These are phyloP conservation scores for Brassica rapa DNA, from an alignment of 345 rosid genomes.

Conservation along the genomic window DNA sequence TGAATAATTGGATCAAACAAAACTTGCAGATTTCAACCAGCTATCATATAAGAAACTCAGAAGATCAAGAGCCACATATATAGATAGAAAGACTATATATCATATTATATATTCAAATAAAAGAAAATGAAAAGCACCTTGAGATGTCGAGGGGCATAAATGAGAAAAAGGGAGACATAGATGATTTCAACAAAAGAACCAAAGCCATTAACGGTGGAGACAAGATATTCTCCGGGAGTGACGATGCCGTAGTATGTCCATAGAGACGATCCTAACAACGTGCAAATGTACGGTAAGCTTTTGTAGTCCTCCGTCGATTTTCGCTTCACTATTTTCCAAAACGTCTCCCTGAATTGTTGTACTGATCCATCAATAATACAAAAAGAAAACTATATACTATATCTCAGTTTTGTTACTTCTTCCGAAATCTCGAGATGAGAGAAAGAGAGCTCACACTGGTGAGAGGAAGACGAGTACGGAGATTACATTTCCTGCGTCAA, in stretches of 20 bases:
- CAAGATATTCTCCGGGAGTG: constrained; percentile 66
- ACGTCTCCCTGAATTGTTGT: constrained; percentile 51
- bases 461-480: constrained; percentile 74
- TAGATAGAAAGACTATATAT: background rate
- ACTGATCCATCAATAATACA: background rate
- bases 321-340: constrained; percentile 63
- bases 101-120: background rate
- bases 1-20: constrained; percentile 22
- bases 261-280: constrained; percentile 57
- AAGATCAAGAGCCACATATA: constrained; percentile 9
- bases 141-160: constrained; percentile 56
- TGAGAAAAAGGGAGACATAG: constrained; percentile 57
- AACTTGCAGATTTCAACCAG: constrained; percentile 10
- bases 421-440: background rate
- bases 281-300: constrained; percentile 66
- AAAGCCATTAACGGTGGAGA: constrained; percentile 80
- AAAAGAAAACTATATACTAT: constrained; percentile 6
- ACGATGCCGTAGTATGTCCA: constrained; percentile 80
- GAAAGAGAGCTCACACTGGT: constrained; percentile 55
- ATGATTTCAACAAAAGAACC: constrained; percentile 58
- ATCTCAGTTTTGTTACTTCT: background rate
- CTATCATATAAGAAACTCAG: constrained; percentile 29
- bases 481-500: constrained; percentile 65
- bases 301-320: constrained; percentile 80
- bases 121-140: constrained; percentile 35